phyloP scores from a whole-genome alignment of 176 grass and related monocot species.

The Rhynchospora pubera region DNA sequence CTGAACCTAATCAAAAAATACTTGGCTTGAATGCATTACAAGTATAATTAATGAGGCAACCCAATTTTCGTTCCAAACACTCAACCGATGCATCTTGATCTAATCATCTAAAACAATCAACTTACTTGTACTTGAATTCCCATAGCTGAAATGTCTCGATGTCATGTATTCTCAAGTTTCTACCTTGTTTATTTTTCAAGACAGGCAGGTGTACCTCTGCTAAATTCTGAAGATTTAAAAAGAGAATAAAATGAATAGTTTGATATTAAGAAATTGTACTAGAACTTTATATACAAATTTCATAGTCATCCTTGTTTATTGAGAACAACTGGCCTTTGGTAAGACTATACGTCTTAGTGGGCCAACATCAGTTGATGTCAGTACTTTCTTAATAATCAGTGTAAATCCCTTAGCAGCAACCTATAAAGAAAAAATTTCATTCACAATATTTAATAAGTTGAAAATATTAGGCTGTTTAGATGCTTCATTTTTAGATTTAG shows the following conservation, averaged over 20 bases:
- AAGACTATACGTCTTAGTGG: conserved; percentile 85
- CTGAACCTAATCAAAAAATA: background rate
- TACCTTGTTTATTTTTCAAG: conserved; percentile 63
- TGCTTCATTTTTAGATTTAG: background rate
- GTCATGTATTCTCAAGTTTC: conserved; percentile 66
- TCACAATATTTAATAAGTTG: background rate
- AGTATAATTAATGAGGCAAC: too few species aligned
- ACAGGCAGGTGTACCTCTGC: conserved; percentile 65
- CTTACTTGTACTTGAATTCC: conserved; percentile 90
- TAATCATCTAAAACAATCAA: background rate
- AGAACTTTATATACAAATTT: background rate
- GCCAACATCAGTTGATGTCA: conserved; percentile 74
- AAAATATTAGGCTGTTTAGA: background rate
- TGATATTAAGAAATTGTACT: background rate
- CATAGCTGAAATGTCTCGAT: conserved; percentile 56
- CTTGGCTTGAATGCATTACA: too few species aligned
- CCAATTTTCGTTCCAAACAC: background rate
- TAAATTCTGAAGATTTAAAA: conserved; percentile 59
- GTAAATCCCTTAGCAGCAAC: conserved; percentile 53
- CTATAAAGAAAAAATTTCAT: conserved; percentile 34
- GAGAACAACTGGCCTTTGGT: conserved; percentile 60
- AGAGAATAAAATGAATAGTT: background rate
- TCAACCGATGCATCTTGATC: background rate
- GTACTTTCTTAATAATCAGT: conserved; percentile 78
- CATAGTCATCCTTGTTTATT: background rate